phyloP scores from a whole-genome alignment of 768 basidiomycete genomes.

The Lactarius psammicola region DNA sequence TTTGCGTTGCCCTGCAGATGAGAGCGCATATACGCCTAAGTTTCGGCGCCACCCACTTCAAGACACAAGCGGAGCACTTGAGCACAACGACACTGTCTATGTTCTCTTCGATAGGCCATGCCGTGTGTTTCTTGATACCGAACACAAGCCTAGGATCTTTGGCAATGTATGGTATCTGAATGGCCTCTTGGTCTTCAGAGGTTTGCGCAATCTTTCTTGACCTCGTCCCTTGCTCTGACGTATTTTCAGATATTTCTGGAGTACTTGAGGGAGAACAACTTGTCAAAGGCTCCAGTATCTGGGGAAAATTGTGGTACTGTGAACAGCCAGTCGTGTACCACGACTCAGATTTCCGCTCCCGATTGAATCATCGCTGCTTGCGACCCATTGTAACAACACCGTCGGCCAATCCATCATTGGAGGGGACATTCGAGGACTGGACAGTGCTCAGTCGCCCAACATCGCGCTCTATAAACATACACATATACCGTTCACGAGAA shows the following conservation, averaged over 20 bases:
- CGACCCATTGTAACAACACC: neutral
- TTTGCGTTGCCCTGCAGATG: neutral
- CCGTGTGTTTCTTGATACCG: neutral
- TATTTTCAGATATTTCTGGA: neutral
- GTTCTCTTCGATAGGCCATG: neutral
- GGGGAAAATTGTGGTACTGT: neutral
- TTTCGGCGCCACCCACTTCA: neutral
- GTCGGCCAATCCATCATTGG: neutral
- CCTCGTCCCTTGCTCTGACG: neutral
- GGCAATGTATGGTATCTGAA: neutral
- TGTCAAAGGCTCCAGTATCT: neutral
- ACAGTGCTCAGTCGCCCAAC: neutral
- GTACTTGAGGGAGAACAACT: neutral
- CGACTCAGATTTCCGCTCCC: neutral
- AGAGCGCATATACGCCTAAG: neutral
- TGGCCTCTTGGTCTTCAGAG: neutral
- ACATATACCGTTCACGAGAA: neutral
- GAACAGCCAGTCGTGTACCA: neutral
- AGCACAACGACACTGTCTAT: neutral
- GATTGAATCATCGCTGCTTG: neutral
- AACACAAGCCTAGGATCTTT: neutral
- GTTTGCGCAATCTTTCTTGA: neutral
- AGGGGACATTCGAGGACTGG: neutral
- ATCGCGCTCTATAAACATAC: neutral
- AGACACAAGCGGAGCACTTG: neutral